Percentiles rank a stretch among this genome's conserved stretches.
phyloP scores from a whole-genome alignment of 495 filamentous ascomycete species.

The Penicillium herquei region DNA sequence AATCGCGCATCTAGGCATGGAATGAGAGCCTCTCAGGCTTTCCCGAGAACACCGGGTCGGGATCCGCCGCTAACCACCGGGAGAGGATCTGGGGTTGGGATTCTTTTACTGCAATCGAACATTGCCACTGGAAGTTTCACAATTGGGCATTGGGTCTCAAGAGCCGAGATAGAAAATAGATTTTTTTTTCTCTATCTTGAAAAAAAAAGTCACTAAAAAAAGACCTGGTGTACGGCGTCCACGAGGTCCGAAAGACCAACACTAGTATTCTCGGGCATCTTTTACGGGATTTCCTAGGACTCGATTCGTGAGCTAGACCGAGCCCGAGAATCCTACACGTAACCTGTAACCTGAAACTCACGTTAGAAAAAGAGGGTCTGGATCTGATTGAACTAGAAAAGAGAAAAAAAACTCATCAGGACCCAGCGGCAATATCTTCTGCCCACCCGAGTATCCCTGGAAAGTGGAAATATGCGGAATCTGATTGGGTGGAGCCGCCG shows the following conservation, averaged over 20 bases:
- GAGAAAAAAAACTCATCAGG: neutral
- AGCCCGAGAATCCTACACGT: slow-evolving; percentile 6
- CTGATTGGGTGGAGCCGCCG: slow-evolving; percentile 36
- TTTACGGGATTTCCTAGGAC: neutral
- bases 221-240: neutral
- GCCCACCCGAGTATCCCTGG: slow-evolving; percentile 26
- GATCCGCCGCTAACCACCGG: slow-evolving; percentile 29
- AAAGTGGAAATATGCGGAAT: slow-evolving; percentile 15
- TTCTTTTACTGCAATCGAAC: neutral
- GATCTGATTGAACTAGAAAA: slow-evolving; percentile 13
- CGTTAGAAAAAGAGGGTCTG: slow-evolving; percentile 4
- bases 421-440: slow-evolving; percentile 41
- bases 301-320: slow-evolving; percentile 7
- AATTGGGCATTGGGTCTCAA: neutral
- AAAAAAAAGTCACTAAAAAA: neutral
- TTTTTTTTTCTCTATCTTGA: too few species aligned
- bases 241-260: neutral
- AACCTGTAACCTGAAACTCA: neutral
- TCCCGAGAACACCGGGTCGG: slow-evolving; percentile 26
- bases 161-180: neutral
- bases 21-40: neutral
- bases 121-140: slow-evolving; percentile 1
- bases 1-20: slow-evolving; percentile 17
- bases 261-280: neutral
- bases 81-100: slow-evolving; percentile 26